These are phyloP conservation scores for Apiospora arundinis DNA, from an alignment of 2,329 filamentous ascomycete species.

Conservation along the genomic window DNA sequence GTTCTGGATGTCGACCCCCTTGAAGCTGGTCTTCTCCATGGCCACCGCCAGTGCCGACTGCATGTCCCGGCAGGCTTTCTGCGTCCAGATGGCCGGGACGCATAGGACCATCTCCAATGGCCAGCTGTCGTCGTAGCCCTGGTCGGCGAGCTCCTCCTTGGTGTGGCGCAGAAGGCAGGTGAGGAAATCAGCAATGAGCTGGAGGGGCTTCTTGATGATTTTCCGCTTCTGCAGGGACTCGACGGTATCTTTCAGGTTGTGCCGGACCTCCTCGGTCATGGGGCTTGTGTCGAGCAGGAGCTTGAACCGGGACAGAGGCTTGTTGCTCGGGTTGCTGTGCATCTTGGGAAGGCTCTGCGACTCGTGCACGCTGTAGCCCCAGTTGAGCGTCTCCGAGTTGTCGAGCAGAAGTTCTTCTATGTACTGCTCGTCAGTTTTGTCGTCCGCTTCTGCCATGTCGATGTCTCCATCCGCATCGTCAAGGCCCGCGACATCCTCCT, in stretches of 20 bases:
- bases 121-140: conserved; percentile 27
- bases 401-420: not conserved
- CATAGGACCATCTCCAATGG: conserved; percentile 29
- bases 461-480: not conserved
- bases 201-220: conserved; percentile 5
- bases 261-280: not conserved
- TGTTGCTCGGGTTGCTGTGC: not conserved
- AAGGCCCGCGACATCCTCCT: not conserved
- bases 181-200: conserved; percentile 24
- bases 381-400: not conserved
- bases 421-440: not conserved
- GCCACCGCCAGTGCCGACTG: conserved; percentile 30
- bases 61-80: conserved; percentile 34
- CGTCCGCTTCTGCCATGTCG: not conserved
- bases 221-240: not conserved
- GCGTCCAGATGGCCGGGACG: conserved; percentile 32
- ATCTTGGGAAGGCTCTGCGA: not conserved
- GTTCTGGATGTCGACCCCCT: conserved; percentile 26
- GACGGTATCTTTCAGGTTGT: not conserved
- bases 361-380: conserved; percentile 9
- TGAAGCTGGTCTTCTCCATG: conserved; percentile 27
- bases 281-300: conserved; percentile 5
- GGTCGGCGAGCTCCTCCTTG: conserved; percentile 26
- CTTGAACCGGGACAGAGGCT: not conserved
- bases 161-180: conserved; percentile 25